Base-by-base conservation (phyloP, 2,329 filamentous ascomycete genomes). In the Epichloe typhina region DNA sequence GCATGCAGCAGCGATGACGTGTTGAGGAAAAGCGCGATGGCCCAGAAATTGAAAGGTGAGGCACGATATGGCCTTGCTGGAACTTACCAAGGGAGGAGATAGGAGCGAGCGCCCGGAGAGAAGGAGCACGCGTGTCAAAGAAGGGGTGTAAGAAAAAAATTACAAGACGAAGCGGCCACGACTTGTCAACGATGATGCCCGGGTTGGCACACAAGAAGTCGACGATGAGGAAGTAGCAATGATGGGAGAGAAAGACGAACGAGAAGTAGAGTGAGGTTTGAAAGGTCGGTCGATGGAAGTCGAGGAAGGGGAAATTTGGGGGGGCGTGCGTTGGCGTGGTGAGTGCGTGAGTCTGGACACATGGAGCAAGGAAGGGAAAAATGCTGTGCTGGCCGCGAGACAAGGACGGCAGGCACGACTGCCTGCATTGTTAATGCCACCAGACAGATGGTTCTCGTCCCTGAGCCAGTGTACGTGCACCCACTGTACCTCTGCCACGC, bases 161-260 rank as follows among this genome's bases (percentile, higher is more conserved):
- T 53, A 55, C 57, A 49, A 52, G 48, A 57, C 52, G 59, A 61
- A 53, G 56, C 51, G 56, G 53, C 56, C 58, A 54, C 51, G 46
- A 54, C 49, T 23, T 50, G 44, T 54, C 53, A 48, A 53, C 52
- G 36, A 47, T 13, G 36, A 52, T 35, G 53, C 54, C 55, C 46
- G 33, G 41, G 43, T 39, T 41, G 50, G 55, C 44, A 48, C 50
- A 51, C 43, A 50, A 39, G 26, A 46, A 38, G 51, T 46, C 47
- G 51, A 49, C 57, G 57, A 60, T 59, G 56, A 59, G 62, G 64
- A 64, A 66, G 62, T 64, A 65, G 63, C 64, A 65, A 67, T 66
- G 66, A 66, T 62, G 63, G 58, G 55, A 59, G 54, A 48, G 51
- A 51, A 50, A 48, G 51, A 54, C 50, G 53, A 53, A 57, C 52